Evolutionary conservation across 192 early-diverging fungal species (phyloP).

Genomic region (Lunasporangiospora selenospora): DNA sequence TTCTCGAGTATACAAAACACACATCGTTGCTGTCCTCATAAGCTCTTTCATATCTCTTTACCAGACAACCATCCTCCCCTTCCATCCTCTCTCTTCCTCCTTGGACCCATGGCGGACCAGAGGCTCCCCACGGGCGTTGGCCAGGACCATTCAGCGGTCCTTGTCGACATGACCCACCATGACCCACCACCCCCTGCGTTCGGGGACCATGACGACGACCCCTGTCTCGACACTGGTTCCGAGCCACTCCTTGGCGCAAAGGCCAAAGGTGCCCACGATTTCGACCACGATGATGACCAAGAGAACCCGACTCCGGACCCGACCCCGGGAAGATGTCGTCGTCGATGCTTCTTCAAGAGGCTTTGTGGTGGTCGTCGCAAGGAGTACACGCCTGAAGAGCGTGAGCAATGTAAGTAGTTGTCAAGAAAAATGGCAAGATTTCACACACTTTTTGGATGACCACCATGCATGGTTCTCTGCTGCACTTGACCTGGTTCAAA

Average conservation of each 20-base stretch:
- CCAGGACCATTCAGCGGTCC: slow-evolving; percentile 20
- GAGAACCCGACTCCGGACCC: too few species aligned
- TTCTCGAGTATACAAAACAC: not conserved
- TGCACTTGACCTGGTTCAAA: too few species aligned
- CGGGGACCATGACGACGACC: slow-evolving; percentile 1
- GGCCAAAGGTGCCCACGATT: too few species aligned
- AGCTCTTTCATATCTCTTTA: not conserved
- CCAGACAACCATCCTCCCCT: not conserved
- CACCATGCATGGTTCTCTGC: too few species aligned
- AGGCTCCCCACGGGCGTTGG: slow-evolving; percentile 21
- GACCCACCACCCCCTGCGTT: slow-evolving; percentile 11
- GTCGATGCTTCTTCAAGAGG: too few species aligned
- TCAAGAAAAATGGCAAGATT: too few species aligned
- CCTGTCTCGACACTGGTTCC: not conserved
- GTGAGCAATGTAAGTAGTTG: too few species aligned
- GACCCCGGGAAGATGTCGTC: too few species aligned
- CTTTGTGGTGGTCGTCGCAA: too few species aligned
- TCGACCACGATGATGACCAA: too few species aligned
- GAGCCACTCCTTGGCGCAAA: slow-evolving; percentile 4
- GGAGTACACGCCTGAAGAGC: too few species aligned
- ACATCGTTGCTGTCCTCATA: not conserved
- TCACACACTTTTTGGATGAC: too few species aligned
- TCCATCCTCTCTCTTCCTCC: not conserved
- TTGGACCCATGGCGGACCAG: slow-evolving; percentile 18
- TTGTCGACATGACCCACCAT: slow-evolving; percentile 16